Conservation (phyloP, 495 filamentous ascomycete species). For the Podospora fimiseda region DNA sequence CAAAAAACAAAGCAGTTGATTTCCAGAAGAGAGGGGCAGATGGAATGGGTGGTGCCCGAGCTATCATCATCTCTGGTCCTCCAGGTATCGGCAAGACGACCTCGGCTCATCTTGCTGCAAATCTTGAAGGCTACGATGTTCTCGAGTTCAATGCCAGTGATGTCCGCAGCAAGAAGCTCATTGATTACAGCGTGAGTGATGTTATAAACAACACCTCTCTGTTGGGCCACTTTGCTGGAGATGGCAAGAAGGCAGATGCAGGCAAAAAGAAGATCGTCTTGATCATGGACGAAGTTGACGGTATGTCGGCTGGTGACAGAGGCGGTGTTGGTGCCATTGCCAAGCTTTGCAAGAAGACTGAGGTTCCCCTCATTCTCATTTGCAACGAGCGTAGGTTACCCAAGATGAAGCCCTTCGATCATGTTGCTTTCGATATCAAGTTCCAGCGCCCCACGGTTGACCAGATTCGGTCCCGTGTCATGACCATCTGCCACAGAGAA, state of each 20-base stretch:
- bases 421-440: slow-evolving; percentile 71
- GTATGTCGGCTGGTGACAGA: slow-evolving; percentile 95
- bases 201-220: slow-evolving; percentile 91
- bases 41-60: slow-evolving; percentile 68
- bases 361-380: slow-evolving; percentile 92
- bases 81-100: slow-evolving; percentile 98
- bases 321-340: slow-evolving; percentile 94
- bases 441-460: slow-evolving; percentile 87
- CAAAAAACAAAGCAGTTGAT: slow-evolving; percentile 58
- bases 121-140: slow-evolving; percentile 86
- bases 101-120: slow-evolving; percentile 88
- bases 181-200: slow-evolving; percentile 78
- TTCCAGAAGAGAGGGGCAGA: slow-evolving; percentile 79
- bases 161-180: slow-evolving; percentile 93
- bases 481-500: slow-evolving; percentile 91
- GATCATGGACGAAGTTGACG: slow-evolving; percentile 99
- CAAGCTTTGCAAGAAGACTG: slow-evolving; percentile 87
- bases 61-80: slow-evolving; percentile 88
- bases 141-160: slow-evolving; percentile 96
- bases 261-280: slow-evolving; percentile 87
- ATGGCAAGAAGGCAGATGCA: slow-evolving; percentile 69
- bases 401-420: slow-evolving; percentile 98
- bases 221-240: slow-evolving; percentile 83
- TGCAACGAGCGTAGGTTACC: slow-evolving; percentile 89
- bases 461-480: slow-evolving; percentile 80